These are phyloP conservation scores for Penicillium oxalicum DNA, from an alignment of 2,329 filamentous ascomycete genomes.

Conservation along the genomic window DNA sequence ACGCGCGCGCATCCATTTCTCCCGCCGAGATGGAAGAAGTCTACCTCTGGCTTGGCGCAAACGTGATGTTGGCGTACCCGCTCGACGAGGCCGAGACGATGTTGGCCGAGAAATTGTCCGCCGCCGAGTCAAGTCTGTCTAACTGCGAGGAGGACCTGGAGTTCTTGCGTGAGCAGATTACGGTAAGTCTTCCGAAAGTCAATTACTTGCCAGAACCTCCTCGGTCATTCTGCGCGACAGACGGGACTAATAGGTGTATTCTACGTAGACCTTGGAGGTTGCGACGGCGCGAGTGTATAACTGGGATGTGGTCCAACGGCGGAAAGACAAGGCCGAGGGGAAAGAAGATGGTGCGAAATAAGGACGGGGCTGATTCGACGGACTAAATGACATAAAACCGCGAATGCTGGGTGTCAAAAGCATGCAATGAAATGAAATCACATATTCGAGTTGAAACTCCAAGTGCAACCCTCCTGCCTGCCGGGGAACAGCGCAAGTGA, in stretches of 20 bases:
- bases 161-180: slow-evolving; percentile 93
- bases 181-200: slow-evolving; percentile 50
- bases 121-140: slow-evolving; percentile 71
- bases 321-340: slow-evolving; percentile 70
- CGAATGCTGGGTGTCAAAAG: too few species aligned
- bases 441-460: too few species aligned
- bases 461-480: too few species aligned
- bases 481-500: too few species aligned
- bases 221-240: too few species aligned
- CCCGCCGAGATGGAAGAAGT: slow-evolving; percentile 72
- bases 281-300: slow-evolving; percentile 97
- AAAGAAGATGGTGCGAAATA: slow-evolving; percentile 47
- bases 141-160: slow-evolving; percentile 96
- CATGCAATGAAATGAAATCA: background rate
- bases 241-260: too few species aligned
- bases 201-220: too few species aligned
- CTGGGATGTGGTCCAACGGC: slow-evolving; percentile 93
- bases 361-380: slow-evolving; percentile 25
- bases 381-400: background rate
- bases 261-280: slow-evolving; percentile 81
- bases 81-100: slow-evolving; percentile 79
- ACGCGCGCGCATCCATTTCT: slow-evolving; percentile 76
- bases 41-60: slow-evolving; percentile 96
- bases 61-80: slow-evolving; percentile 95
- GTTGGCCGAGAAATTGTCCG: slow-evolving; percentile 67